These are phyloP conservation scores for Aphanomyces euteiches DNA, from an alignment of 352 stramenopile species.

Conservation along the genomic window DNA sequence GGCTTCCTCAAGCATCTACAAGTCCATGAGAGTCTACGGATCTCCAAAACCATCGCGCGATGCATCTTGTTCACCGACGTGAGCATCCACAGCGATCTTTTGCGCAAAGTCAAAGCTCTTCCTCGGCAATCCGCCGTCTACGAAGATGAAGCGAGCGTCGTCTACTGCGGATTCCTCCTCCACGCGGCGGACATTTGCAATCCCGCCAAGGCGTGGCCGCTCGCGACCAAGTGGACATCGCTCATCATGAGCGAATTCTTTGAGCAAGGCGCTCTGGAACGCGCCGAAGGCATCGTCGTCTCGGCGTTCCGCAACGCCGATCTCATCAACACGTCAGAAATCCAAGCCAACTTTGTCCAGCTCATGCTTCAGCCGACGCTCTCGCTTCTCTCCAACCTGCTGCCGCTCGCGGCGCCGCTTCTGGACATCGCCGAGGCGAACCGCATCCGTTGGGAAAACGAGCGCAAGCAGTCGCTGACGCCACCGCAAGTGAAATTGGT, in stretches of 20 bases:
- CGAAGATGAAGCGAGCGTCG: slow-evolving; percentile 5
- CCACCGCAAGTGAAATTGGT: slow-evolving; percentile 10
- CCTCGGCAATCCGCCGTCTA: neutral
- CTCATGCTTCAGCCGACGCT: slow-evolving; percentile 28
- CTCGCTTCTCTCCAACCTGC: slow-evolving; percentile 1
- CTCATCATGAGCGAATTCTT: slow-evolving; percentile 40
- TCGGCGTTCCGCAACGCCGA: slow-evolving; percentile 33
- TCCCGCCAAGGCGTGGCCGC: slow-evolving; percentile 31
- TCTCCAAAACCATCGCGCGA: slow-evolving; percentile 23
- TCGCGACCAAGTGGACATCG: slow-evolving; percentile 34
- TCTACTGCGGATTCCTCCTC: slow-evolving; percentile 33
- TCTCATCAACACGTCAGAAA: slow-evolving; percentile 28
- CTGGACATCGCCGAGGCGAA: slow-evolving; percentile 22
- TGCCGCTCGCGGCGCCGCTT: slow-evolving; percentile 1
- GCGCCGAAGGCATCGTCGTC: slow-evolving; percentile 32
- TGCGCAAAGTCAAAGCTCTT: slow-evolving; percentile 12
- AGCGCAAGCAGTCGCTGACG: slow-evolving; percentile 2
- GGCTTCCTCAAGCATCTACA: slow-evolving; percentile 13
- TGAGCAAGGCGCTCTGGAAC: slow-evolving; percentile 37
- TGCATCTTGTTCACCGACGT: slow-evolving; percentile 28
- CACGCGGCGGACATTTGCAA: slow-evolving; percentile 39
- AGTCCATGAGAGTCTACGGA: neutral
- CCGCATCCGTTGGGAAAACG: slow-evolving; percentile 10
- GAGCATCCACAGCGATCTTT: slow-evolving; percentile 25
- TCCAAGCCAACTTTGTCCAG: slow-evolving; percentile 29